Evolutionary conservation across 768 basidiomycete genomes (phyloP), one percentile per base, ranked within the genome.

Genomic region (Coprinopsis strossmayeri): DNA sequence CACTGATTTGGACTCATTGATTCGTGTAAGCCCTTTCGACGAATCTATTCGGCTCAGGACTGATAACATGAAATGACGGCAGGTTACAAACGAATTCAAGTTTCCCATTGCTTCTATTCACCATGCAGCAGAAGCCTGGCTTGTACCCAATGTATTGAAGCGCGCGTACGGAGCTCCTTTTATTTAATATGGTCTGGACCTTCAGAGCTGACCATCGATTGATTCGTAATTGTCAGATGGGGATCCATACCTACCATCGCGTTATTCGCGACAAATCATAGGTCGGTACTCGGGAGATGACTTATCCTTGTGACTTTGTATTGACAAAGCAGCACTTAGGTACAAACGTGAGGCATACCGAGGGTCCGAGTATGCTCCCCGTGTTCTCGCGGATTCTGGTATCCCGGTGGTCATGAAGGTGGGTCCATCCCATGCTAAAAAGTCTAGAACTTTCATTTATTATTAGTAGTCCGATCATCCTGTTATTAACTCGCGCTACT

Each of bases 61-160:
- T 34, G n/a, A 25, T 20, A 11, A 26, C 13, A 17, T 30, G 43
- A 35, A 26, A 28, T 15, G 30, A 18, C 18, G 20, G 7, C 13
- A 92, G 80, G 73, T 96, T 43, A 82, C 89, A 28, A 89, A 95
- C 60, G 93, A 96, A 64, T 97, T 94, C 71, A 69, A 90, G 56
- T 92, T 91, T 59, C 76, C 81, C 1, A 72, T 93, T 24, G 79
- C 86, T 4, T 84, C 88, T 4, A 82, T 93, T 59, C 90, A 93
- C 58, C 86, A 90, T 59, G 93, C 91, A 5, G 83, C 90, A 47
- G 91, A 95, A 62, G 81, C 91, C 1, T 96, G 90, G 66, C 75
- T 96, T n/a, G 85, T 93, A 20, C 89, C 92, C 1, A 79, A 81
- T 20, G 66, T 86, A 3, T 67, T 97, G 52, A 94, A 91, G 64